Percentiles rank a stretch among this genome's conserved stretches.
Conservation (phyloP, 768 basidiomycete species). For the Clavaria fumosa region DNA sequence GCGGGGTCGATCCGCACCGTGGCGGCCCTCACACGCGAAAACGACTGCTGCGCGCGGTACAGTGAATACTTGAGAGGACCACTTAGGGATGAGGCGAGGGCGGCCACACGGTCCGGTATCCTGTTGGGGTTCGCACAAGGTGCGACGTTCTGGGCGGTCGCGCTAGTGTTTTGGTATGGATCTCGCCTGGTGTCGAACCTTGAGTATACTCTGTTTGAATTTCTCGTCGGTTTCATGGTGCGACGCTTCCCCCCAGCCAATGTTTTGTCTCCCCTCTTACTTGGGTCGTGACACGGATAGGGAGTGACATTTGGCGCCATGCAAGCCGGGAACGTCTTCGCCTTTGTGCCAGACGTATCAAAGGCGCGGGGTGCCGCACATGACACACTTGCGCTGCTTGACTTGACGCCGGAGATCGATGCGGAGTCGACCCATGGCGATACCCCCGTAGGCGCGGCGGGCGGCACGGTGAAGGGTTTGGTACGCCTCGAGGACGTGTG, state of each 20-base stretch:
- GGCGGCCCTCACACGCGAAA: conserved; percentile 74
- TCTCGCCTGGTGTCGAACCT: conserved; percentile 39
- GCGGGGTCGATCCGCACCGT: conserved; percentile 85
- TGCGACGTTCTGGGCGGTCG: conserved; percentile 64
- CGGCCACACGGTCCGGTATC: conserved; percentile 45
- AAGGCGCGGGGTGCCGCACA: conserved; percentile 67
- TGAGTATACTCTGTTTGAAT: conserved; percentile 41
- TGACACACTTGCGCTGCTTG: conserved; percentile 64
- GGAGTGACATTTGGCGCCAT: conserved; percentile 65
- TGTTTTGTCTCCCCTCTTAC: neutral
- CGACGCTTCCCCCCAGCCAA: conserved; percentile 8
- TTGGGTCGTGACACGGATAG: conserved; percentile 21
- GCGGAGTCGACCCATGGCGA: conserved; percentile 58
- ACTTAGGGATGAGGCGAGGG: conserved; percentile 44
- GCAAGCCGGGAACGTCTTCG: conserved; percentile 76
- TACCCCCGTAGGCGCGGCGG: conserved; percentile 24
- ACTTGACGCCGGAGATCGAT: conserved; percentile 65
- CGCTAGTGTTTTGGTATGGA: conserved; percentile 72
- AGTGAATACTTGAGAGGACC: conserved; percentile 58
- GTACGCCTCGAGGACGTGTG: conserved; percentile 67
- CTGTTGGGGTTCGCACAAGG: conserved; percentile 67
- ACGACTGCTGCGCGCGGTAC: conserved; percentile 58
- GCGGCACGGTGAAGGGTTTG: conserved; percentile 34
- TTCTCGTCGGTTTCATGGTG: conserved; percentile 79
- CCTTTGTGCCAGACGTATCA: conserved; percentile 79